Percentiles rank a stretch among this genome's conserved stretches.
These are phyloP conservation scores for Pichia sp. DNA, from an alignment of 1,139 yeast species.

Conservation along the genomic window DNA sequence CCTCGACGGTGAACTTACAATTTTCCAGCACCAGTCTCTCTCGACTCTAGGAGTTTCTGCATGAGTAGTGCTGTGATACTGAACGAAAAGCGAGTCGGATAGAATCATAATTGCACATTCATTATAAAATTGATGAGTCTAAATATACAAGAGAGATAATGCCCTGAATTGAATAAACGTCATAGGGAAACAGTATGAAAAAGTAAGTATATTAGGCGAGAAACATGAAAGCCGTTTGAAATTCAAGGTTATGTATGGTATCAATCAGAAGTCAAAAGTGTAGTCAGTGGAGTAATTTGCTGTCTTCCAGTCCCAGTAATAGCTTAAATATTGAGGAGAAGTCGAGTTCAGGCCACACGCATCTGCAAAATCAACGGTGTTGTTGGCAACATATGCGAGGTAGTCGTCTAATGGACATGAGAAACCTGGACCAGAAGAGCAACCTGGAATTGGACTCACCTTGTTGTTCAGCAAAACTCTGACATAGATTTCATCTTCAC, in stretches of 20 bases:
- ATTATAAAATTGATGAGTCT: too few species aligned
- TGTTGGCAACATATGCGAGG: background rate
- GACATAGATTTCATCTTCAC: constrained; percentile 17
- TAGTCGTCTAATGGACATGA: constrained; percentile 35
- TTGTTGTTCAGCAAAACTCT: constrained; percentile 43
- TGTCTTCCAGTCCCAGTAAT: constrained; percentile 4
- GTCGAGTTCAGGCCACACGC: constrained; percentile 3
- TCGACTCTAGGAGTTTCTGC: too few species aligned
- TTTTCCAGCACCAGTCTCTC: too few species aligned
- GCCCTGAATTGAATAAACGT: too few species aligned
- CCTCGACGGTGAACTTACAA: too few species aligned
- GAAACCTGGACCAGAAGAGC: constrained; percentile 52
- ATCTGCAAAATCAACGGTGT: background rate
- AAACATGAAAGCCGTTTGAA: background rate
- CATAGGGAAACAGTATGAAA: background rate
- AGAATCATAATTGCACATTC: too few species aligned
- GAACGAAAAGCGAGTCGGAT: too few species aligned
- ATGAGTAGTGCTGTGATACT: too few species aligned
- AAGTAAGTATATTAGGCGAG: background rate
- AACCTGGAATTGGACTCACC: constrained; percentile 45
- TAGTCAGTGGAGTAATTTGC: background rate
- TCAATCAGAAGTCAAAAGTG: background rate
- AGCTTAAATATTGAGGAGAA: constrained; percentile 31
- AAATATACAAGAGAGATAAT: too few species aligned
- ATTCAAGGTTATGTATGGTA: background rate